These are phyloP conservation scores for Pseudocohnilembus persalinus DNA, from an alignment of 169 alveolate genomes.

Conservation along the genomic window DNA sequence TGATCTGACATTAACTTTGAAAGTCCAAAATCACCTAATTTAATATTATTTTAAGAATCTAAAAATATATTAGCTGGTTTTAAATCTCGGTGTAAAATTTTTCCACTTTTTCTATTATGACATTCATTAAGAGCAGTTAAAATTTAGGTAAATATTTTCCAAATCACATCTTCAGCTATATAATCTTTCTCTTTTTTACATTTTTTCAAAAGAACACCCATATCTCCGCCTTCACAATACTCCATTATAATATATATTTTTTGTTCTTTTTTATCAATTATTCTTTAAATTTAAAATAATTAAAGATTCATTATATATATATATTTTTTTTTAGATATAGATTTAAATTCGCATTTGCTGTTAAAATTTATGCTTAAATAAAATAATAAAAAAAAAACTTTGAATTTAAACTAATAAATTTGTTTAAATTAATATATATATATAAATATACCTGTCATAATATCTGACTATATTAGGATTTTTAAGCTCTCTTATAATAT, in stretches of 20 bases:
- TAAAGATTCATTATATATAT: background rate
- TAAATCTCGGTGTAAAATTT: conserved; percentile 95
- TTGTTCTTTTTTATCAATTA: conserved; percentile 90
- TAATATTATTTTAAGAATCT: conserved; percentile 86
- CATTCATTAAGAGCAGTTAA: conserved; percentile 93
- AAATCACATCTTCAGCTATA: conserved; percentile 92
- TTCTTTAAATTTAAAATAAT: conserved; percentile 57
- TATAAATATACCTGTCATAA: conserved; percentile 73
- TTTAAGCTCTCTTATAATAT: conserved; percentile 93
- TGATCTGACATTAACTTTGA: conserved; percentile 90
- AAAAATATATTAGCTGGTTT: conserved; percentile 96
- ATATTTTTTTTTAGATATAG: no score
- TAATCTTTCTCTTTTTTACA: conserved; percentile 86
- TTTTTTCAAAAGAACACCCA: conserved; percentile 90
- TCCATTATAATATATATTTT: conserved; percentile 95
- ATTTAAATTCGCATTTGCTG: no score
- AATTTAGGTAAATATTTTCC: conserved; percentile 93
- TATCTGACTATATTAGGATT: conserved; percentile 94
- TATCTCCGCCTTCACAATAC: conserved; percentile 96
- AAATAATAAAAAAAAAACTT: no score
- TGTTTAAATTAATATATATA: no score
- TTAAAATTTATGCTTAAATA: no score
- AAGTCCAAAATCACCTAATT: conserved; percentile 96
- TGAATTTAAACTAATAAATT: background rate
- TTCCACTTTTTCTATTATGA: conserved; percentile 89